A percentile compares a stretch with the other conserved stretches of the same genome.
These are phyloP conservation scores for Naganishia randhawae DNA, from an alignment of 768 basidiomycete genomes.

Conservation along the genomic window DNA sequence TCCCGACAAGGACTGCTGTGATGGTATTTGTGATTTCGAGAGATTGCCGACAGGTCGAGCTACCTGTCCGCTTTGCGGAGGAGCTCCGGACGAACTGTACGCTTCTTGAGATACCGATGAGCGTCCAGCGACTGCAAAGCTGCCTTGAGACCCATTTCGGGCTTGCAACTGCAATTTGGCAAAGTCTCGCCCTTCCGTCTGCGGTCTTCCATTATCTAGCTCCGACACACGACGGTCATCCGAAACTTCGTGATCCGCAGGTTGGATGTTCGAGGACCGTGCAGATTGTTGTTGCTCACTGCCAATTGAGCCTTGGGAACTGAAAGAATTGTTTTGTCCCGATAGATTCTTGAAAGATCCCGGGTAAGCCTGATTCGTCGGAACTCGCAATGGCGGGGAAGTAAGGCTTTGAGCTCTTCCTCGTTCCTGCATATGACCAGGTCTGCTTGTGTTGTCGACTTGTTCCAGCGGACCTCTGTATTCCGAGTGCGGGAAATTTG, in stretches of 20 bases:
- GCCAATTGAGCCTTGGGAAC: background rate
- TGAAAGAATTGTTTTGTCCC: background rate
- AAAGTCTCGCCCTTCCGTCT: too few species aligned
- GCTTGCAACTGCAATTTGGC: background rate
- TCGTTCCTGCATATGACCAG: background rate
- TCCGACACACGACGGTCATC: background rate
- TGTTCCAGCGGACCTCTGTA: background rate
- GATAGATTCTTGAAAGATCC: background rate
- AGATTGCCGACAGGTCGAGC: background rate
- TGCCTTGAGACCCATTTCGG: background rate
- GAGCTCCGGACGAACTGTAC: background rate
- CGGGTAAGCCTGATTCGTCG: background rate
- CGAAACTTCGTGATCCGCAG: background rate
- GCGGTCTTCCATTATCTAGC: background rate
- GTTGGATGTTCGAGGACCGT: too few species aligned
- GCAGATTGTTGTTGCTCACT: background rate
- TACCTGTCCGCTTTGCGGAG: background rate
- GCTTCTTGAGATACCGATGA: background rate
- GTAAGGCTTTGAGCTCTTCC: background rate
- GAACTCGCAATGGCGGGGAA: background rate
- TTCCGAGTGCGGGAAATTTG: background rate
- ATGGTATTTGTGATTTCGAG: background rate
- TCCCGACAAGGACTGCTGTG: background rate
- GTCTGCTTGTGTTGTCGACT: background rate
- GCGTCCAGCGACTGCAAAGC: conserved; percentile 1